These are phyloP conservation scores for Teunomyces stri DNA, from an alignment of 805 yeast species.

Conservation along the genomic window DNA sequence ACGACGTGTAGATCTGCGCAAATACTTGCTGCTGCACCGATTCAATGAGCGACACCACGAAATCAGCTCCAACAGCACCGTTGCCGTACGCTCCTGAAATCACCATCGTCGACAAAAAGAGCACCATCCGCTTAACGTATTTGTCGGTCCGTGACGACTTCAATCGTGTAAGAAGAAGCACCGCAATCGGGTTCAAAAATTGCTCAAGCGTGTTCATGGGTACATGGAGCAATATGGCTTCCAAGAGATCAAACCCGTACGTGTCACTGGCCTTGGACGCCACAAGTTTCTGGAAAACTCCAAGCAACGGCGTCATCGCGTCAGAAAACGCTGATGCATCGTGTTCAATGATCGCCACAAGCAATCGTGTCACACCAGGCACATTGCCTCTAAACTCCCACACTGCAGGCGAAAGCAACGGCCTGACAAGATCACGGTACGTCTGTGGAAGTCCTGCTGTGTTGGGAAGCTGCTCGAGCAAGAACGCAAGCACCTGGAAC, in stretches of 20 bases:
- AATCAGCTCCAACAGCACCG: conserved; percentile 33
- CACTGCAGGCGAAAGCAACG: conserved; percentile 81
- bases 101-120: conserved; percentile 47
- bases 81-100: conserved; percentile 1
- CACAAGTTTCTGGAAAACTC: conserved; percentile 93
- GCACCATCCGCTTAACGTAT: conserved; percentile 66
- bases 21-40: conserved; percentile 65
- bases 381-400: conserved; percentile 95
- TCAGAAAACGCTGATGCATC: conserved; percentile 40
- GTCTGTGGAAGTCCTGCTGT: conserved; percentile 56
- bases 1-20: conserved; percentile 47
- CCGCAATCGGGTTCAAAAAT: conserved; percentile 68
- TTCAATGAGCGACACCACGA: conserved; percentile 64
- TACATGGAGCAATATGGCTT: conserved; percentile 58
- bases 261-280: conserved; percentile 80
- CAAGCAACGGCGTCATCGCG: conserved; percentile 72
- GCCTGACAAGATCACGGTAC: conserved; percentile 67
- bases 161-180: conserved; percentile 73
- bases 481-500: conserved; percentile 82
- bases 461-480: conserved; percentile 61
- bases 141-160: conserved; percentile 81
- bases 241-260: conserved; percentile 82
- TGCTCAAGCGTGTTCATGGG: conserved; percentile 49
- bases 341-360: conserved; percentile 61
- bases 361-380: conserved; percentile 84